Base-by-base conservation (phyloP, 2,329 filamentous ascomycete genomes). In the Conoideocrella luteorostrata region DNA sequence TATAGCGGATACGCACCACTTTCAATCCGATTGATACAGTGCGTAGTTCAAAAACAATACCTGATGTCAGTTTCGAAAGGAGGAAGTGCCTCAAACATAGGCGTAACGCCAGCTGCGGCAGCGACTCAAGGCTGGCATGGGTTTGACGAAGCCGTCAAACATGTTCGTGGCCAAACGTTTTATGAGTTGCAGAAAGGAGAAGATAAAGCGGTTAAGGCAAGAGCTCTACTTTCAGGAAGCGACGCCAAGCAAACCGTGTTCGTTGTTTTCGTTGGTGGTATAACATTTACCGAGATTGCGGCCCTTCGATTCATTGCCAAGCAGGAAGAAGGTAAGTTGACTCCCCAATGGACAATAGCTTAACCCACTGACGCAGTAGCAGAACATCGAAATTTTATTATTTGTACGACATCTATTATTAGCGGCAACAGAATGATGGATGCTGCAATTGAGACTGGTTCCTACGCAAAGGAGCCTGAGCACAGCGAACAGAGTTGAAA, bases 1-100 rank as follows among this genome's bases (percentile, higher is more conserved):
- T 98, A 97, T 66, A 95, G 88, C 51, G 94, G 93, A 41, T 98
- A 97, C 60, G 93, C 94, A 4, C 94, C 93, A 0, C 75, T 98
- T 11, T 95, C 88, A 35, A 79, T 97, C 43, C 83, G 93, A 13
- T 77, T 98, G 4, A 84, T 98, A 5, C 94, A 98, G 64, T 93
- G 88, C 59, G 78, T 97, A 39, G 68, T 98, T 38, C 90, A 97
- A 62, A 98, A 98, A 63, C 80, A 88, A 45, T 86, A 90, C 52
- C 70, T 98, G 23, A 70, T 83, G 45, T 80, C 78, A 4, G 75
- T 90, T 10, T 82, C 79, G 41, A 82, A 79, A 53, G 84, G 85
- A 23, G 76, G 75, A 13, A 72, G 66, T 35, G 66, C 64, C 13
- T 44, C 49, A 13, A 56, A 46, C 26, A 52, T 56, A 12, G 55